These are phyloP conservation scores for Papilionanthe hybrid DNA, from an alignment of 116 monocot species.

Conservation along the genomic window DNA sequence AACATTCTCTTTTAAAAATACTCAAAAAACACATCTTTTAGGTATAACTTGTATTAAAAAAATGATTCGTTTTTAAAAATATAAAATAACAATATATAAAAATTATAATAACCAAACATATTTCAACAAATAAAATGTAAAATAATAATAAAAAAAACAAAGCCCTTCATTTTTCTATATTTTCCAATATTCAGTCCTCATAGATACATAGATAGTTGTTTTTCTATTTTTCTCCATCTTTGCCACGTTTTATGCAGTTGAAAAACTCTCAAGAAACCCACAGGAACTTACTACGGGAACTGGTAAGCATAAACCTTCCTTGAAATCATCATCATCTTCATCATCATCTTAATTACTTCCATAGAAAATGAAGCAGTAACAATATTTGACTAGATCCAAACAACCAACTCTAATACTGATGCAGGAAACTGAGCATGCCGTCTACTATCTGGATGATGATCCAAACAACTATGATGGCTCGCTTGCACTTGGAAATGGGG, in stretches of 20 bases:
- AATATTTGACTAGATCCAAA: not conserved
- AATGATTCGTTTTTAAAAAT: too few species aligned
- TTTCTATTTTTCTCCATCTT: not conserved
- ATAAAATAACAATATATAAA: too few species aligned
- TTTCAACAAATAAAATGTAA: too few species aligned
- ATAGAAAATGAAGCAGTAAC: not conserved
- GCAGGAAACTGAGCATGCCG: conserved; percentile 47
- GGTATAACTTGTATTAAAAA: too few species aligned
- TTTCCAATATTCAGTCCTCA: too few species aligned
- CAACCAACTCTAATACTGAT: not conserved
- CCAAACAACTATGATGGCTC: conserved; percentile 29
- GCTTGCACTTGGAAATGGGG: conserved; percentile 34
- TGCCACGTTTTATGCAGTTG: conserved; percentile 20
- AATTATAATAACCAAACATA: too few species aligned
- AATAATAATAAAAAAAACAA: too few species aligned
- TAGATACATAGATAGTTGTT: too few species aligned
- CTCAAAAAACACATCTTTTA: too few species aligned
- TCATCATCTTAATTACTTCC: not conserved
- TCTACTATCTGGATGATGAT: conserved; percentile 40
- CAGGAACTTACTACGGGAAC: conserved; percentile 28
- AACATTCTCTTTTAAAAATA: too few species aligned
- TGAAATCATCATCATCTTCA: not conserved
- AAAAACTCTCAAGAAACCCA: conserved; percentile 53
- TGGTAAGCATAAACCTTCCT: conserved; percentile 18
- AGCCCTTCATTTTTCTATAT: too few species aligned